These are phyloP conservation scores for Fusarium sp. DNA, from an alignment of 2,329 filamentous ascomycete species.

Conservation along the genomic window DNA sequence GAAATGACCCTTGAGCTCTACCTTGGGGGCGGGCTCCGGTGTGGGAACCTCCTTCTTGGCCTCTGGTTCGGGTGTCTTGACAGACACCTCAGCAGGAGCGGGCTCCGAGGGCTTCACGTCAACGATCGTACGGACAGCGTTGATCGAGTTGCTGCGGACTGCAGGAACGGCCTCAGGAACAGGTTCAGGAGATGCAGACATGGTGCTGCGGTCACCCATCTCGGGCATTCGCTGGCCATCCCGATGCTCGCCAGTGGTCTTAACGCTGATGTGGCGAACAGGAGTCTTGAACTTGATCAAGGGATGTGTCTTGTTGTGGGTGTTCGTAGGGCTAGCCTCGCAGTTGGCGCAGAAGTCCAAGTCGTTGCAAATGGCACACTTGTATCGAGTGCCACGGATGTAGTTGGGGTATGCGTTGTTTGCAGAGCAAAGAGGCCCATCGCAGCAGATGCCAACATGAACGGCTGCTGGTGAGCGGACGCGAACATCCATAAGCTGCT, in stretches of 20 bases:
- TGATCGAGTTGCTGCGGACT: slow-evolving; percentile 60
- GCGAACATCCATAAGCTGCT: slow-evolving; percentile 62
- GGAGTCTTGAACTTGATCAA: slow-evolving; percentile 97
- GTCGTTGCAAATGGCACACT: slow-evolving; percentile 96
- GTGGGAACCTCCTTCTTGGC: slow-evolving; percentile 44
- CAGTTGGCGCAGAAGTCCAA: slow-evolving; percentile 95
- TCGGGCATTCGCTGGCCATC: slow-evolving; percentile 71
- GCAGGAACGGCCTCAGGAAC: slow-evolving; percentile 54
- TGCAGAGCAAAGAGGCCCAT: slow-evolving; percentile 85
- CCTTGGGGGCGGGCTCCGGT: slow-evolving; percentile 39
- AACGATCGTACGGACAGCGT: slow-evolving; percentile 75
- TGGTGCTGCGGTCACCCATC: slow-evolving; percentile 72
- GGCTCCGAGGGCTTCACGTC: slow-evolving; percentile 73
- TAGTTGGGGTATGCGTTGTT: slow-evolving; percentile 68
- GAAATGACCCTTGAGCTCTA: slow-evolving; percentile 68
- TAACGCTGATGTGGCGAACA: slow-evolving; percentile 87
- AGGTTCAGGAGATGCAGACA: slow-evolving; percentile 62
- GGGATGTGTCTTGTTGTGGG: slow-evolving; percentile 95
- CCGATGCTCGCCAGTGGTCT: slow-evolving; percentile 81
- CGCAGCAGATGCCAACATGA: slow-evolving; percentile 91
- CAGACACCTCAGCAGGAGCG: slow-evolving; percentile 13
- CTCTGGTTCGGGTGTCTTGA: slow-evolving; percentile 18
- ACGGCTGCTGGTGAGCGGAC: slow-evolving; percentile 53
- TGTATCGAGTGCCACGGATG: slow-evolving; percentile 90
- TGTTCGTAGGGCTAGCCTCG: slow-evolving; percentile 85